Conservation (phyloP, 2,329 filamentous ascomycete species). For the Dactylonectria estremocensis region DNA sequence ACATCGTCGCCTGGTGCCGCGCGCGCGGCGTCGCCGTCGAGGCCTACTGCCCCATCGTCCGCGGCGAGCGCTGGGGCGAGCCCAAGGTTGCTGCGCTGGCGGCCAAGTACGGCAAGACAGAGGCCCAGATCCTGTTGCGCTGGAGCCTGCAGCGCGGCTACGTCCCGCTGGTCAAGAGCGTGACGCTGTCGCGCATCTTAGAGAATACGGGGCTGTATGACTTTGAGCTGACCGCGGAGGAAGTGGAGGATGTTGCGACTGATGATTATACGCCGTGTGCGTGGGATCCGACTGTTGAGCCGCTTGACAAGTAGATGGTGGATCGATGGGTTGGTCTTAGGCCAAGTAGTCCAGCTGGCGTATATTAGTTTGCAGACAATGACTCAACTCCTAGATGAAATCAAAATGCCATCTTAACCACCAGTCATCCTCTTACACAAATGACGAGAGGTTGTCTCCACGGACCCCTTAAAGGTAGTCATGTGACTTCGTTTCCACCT, state of each 20-base stretch:
- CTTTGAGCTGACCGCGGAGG: constrained; percentile 69
- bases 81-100: constrained; percentile 74
- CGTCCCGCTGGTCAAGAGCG: constrained; percentile 82
- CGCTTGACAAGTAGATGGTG: constrained; percentile 57
- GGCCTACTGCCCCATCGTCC: constrained; percentile 74
- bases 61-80: constrained; percentile 81
- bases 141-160: constrained; percentile 87
- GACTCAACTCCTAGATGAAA: too few relatives aligned
- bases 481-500: constrained; percentile 48
- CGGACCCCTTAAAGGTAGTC: constrained; percentile 28
- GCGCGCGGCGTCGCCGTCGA: constrained; percentile 75
- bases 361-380: not conserved
- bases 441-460: not conserved
- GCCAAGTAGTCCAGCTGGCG: not conserved
- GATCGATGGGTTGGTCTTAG: not conserved
- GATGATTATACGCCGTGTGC: constrained; percentile 67
- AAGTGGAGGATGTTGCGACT: constrained; percentile 66
- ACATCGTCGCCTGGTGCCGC: constrained; percentile 84
- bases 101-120: constrained; percentile 80
- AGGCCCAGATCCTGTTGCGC: constrained; percentile 83
- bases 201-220: constrained; percentile 73
- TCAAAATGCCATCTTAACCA: not conserved
- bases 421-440: not conserved
- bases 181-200: constrained; percentile 75
- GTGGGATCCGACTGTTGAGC: constrained; percentile 69